phyloP scores from a whole-genome alignment of 2,329 filamentous ascomycete species.

The Diaporthe velutina region DNA sequence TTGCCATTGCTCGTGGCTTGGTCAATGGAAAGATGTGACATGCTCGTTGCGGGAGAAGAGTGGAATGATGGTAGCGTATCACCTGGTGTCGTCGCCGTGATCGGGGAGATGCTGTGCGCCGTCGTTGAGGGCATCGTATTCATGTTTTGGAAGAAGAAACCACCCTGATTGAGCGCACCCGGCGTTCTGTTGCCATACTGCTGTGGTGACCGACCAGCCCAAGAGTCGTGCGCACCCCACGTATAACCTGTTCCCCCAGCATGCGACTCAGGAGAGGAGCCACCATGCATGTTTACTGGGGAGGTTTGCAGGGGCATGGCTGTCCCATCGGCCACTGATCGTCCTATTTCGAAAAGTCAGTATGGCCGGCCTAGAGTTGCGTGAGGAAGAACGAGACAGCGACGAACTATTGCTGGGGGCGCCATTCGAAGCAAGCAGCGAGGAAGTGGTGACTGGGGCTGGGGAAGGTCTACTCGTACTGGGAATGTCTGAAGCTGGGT shows the following conservation, averaged over 20 bases:
- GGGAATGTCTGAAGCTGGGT: constrained; percentile 63
- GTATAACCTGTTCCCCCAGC: constrained; percentile 38
- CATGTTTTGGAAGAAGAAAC: constrained; percentile 39
- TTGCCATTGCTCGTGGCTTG: constrained; percentile 33
- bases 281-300: constrained; percentile 37
- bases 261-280: constrained; percentile 38
- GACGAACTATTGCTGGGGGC: constrained; percentile 50
- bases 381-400: constrained; percentile 41
- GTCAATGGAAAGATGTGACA: constrained; percentile 40
- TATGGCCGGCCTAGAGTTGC: constrained; percentile 41
- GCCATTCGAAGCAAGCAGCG: constrained; percentile 61
- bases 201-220: constrained; percentile 38
- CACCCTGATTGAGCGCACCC: constrained; percentile 30
- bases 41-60: constrained; percentile 40
- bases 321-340: constrained; percentile 37
- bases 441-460: constrained; percentile 44
- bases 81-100: constrained; percentile 39
- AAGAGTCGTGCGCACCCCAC: constrained; percentile 38
- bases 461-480: constrained; percentile 54
- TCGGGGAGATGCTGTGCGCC: constrained; percentile 38
- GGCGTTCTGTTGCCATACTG: constrained; percentile 37
- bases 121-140: constrained; percentile 38
- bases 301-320: constrained; percentile 39
- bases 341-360: constrained; percentile 36
- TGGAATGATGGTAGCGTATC: constrained; percentile 40